These are phyloP conservation scores for Cladosporium oxysporum DNA, from an alignment of 2,329 filamentous ascomycete species.

Conservation along the genomic window DNA sequence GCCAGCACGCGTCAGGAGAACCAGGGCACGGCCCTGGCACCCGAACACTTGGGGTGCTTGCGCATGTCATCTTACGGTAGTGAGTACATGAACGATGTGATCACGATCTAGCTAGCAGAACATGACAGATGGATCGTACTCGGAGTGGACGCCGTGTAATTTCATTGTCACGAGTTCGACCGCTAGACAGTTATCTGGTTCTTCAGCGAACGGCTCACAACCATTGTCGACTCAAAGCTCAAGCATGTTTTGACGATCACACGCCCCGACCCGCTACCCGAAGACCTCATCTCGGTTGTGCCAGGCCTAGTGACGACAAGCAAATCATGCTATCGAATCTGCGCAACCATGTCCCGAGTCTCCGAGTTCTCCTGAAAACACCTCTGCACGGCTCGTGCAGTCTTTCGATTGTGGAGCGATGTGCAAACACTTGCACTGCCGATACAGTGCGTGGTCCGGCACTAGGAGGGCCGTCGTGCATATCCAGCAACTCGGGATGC, in stretches of 20 bases:
- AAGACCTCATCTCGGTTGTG: constrained; percentile 13
- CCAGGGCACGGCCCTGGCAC: neutral
- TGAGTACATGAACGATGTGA: neutral
- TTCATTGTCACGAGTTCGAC: neutral
- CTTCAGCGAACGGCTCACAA: constrained; percentile 10
- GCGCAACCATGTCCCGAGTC: neutral
- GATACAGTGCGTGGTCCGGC: constrained; percentile 1
- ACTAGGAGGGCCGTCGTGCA: constrained; percentile 2
- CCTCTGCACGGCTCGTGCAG: constrained; percentile 6
- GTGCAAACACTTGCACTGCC: constrained; percentile 10
- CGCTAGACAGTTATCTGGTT: constrained; percentile 11
- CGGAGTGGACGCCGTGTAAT: neutral
- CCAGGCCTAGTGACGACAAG: neutral
- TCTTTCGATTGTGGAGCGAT: neutral
- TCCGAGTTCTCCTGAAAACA: constrained; percentile 8
- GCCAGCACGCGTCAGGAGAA: constrained; percentile 2
- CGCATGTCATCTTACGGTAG: neutral
- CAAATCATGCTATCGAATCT: constrained; percentile 2
- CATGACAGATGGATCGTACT: neutral
- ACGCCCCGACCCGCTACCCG: neutral
- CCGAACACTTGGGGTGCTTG: neutral
- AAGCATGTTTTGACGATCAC: too few species aligned
- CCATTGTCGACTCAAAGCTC: neutral
- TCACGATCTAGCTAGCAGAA: neutral
- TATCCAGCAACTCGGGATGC: constrained; percentile 8